Evolutionary conservation across 495 filamentous ascomycete genomes (phyloP).

Genomic region (Penicillium steckii): DNA sequence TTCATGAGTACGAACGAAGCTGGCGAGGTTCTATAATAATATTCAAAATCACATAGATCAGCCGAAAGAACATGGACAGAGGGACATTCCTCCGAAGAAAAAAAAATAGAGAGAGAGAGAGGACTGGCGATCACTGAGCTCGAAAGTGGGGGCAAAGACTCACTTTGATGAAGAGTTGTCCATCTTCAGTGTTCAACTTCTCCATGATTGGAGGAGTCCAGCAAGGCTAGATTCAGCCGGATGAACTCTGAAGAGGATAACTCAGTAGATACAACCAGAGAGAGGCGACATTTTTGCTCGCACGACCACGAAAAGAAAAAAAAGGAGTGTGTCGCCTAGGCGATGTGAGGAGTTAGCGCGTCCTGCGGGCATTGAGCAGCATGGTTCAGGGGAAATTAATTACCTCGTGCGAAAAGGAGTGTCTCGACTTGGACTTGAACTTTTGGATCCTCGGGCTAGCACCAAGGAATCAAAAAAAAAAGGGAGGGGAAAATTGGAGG

Average conservation of each 20-base stretch:
- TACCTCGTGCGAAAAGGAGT: slow-evolving; percentile 13
- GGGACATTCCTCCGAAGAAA: background rate
- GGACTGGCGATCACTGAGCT: background rate
- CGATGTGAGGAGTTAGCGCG: slow-evolving; percentile 18
- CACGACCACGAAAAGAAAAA: slow-evolving; percentile 17
- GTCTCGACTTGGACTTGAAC: slow-evolving; percentile 14
- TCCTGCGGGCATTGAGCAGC: background rate
- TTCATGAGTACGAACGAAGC: slow-evolving; percentile 95
- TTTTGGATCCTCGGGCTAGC: slow-evolving; percentile 1
- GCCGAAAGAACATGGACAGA: background rate
- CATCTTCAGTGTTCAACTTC: slow-evolving; percentile 71
- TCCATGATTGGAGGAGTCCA: slow-evolving; percentile 41
- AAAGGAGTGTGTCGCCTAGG: slow-evolving; percentile 34
- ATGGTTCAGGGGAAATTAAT: background rate
- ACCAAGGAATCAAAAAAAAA: no score
- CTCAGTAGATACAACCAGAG: slow-evolving; percentile 35
- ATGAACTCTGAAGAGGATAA: slow-evolving; percentile 39
- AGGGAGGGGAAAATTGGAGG: background rate
- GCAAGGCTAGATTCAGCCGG: slow-evolving; percentile 25
- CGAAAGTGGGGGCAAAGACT: slow-evolving; percentile 7
- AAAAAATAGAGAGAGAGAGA: slow-evolving; percentile 2
- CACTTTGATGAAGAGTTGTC: slow-evolving; percentile 86
- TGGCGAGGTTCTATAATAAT: slow-evolving; percentile 73
- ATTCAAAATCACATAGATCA: slow-evolving; percentile 3
- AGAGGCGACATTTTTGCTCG: slow-evolving; percentile 45